A percentile compares a stretch with the other conserved stretches of the same genome.
phyloP scores from a whole-genome alignment of 2,329 filamentous ascomycete species.

The Ophiostoma australiae region DNA sequence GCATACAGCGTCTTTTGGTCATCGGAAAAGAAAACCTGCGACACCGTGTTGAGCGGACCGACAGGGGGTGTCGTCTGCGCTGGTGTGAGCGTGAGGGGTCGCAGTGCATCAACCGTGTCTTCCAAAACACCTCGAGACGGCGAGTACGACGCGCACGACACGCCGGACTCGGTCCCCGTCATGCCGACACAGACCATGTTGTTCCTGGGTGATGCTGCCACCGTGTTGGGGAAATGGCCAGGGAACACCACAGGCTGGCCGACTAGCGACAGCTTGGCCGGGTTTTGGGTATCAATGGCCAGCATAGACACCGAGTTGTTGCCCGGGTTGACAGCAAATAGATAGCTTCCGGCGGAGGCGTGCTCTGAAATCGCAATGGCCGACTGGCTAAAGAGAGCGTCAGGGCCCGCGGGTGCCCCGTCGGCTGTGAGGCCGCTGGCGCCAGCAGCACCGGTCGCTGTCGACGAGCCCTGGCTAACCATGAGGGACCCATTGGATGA shows the following conservation, averaged over 20 bases:
- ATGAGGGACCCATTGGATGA: slow-evolving; percentile 12
- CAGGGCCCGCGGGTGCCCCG: slow-evolving; percentile 5
- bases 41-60: slow-evolving; percentile 55
- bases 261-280: slow-evolving; percentile 42
- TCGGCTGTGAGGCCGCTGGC: not conserved
- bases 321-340: slow-evolving; percentile 54
- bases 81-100: slow-evolving; percentile 41
- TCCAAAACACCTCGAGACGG: slow-evolving; percentile 34
- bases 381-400: slow-evolving; percentile 22
- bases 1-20: slow-evolving; percentile 50
- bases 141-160: slow-evolving; percentile 43
- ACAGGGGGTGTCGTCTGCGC: slow-evolving; percentile 53
- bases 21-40: slow-evolving; percentile 54
- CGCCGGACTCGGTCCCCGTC: slow-evolving; percentile 41
- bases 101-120: slow-evolving; percentile 41
- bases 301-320: slow-evolving; percentile 50
- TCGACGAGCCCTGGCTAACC: slow-evolving; percentile 15
- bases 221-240: slow-evolving; percentile 50
- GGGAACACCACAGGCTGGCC: slow-evolving; percentile 42
- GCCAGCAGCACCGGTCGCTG: slow-evolving; percentile 17
- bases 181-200: slow-evolving; percentile 45
- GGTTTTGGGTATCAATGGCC: slow-evolving; percentile 38
- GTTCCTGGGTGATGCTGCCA: slow-evolving; percentile 44
- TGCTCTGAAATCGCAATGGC: slow-evolving; percentile 33
- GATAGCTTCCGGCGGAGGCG: slow-evolving; percentile 30